Base-by-base conservation (phyloP, 352 stramenopile genomes). In the Thraustotheca clavata region DNA sequence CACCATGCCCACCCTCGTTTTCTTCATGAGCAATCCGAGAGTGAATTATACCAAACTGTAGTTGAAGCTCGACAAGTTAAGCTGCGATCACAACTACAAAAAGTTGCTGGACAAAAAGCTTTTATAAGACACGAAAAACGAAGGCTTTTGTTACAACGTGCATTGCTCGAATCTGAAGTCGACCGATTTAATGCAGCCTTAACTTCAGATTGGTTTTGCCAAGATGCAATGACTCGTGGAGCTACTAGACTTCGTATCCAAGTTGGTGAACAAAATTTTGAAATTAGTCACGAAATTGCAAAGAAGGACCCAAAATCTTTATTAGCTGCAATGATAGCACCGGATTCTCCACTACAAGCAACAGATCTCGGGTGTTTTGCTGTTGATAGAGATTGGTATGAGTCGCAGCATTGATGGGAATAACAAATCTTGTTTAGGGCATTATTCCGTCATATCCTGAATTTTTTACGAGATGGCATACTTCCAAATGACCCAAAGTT, bases 101-200 rank as follows among this genome's bases (percentile, higher is more conserved):
- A 65, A 34, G 57, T 65, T 1, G 57, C 57, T n/a, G 57, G 57
- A n/a, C 57, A 65, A n/a, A 65, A 65, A 20, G 79, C 83, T 3
- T 92, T 89, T 65, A 86, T 92, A 40, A 76, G 83, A 31, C 81
- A 86, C 46, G 81, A 92, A 52, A 87, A 82, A 41, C 80, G 81
- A 49, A 89, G 89, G 55, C 67, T 92, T 24, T 52, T 90, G 55
- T 71, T 92, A 0, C 76, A 88, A 55, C 77, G 89, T 40, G 83
- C 83, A 39, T 67, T 92, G 36, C 73, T 92, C 32, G 63, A 86
- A 32, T 87, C 79, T 1, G 83, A 92, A 38, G 74, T 78, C 22
- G 79, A 90, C 71, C 77, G 83, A 0, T 92, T 89, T 54, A 72
- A 87, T 11, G 83, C 80, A 18, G 89, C 81, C 20, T 67, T 82